These are phyloP conservation scores for Metschnikowia koreensis DNA, from an alignment of 805 yeast genomes.

Conservation along the genomic window DNA sequence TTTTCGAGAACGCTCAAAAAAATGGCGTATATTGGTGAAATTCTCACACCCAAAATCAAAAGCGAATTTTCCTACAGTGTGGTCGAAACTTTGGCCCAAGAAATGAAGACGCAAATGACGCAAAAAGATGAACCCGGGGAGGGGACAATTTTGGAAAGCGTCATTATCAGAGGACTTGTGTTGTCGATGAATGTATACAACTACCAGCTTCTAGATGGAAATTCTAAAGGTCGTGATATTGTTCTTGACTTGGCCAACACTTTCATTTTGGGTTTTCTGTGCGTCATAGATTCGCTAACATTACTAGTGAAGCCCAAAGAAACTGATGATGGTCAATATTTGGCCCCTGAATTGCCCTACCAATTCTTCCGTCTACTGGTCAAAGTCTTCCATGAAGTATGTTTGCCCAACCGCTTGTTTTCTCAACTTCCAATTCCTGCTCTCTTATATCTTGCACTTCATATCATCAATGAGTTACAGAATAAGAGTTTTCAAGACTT, in stretches of 20 bases:
- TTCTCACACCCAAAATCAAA: not conserved
- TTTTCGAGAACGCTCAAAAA: not conserved
- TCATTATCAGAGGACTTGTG: not conserved
- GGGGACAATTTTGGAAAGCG: not conserved
- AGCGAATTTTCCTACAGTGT: not conserved
- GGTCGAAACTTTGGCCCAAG: not conserved
- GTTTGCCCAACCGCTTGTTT: not conserved
- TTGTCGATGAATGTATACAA: slow-evolving; percentile 3
- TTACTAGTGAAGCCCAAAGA: not conserved
- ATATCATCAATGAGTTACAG: slow-evolving; percentile 4
- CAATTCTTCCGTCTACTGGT: not conserved
- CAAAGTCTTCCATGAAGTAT: not conserved
- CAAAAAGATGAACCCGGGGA: not conserved
- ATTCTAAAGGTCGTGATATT: not conserved
- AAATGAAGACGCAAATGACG: not conserved
- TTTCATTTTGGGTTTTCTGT: not conserved
- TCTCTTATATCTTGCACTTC: not conserved
- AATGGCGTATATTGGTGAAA: slow-evolving; percentile 1
- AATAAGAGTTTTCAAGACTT: slow-evolving; percentile 4
- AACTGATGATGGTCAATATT: not conserved
- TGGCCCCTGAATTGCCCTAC: not conserved
- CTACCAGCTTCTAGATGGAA: not conserved
- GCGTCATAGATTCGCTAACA: not conserved
- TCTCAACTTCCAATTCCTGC: slow-evolving; percentile 3
- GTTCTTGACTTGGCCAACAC: not conserved